Evolutionary conservation across 257 asterid genomes (phyloP), one percentile per base, ranked within the genome.

Genomic region (Jasminum sambac): DNA sequence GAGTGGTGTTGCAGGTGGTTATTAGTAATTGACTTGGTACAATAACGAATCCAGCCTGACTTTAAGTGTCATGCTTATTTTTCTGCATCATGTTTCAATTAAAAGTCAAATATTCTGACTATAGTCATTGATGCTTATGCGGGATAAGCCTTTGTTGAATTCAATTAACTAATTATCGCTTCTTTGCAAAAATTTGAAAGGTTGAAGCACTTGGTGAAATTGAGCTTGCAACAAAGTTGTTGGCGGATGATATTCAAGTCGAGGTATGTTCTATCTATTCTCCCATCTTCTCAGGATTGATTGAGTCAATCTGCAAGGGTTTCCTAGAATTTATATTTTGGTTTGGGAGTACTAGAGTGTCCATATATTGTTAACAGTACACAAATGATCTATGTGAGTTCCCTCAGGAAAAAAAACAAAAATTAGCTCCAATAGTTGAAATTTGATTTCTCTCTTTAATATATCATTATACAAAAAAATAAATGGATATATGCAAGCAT

Each of bases 191-290:
- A 71, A 66, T 71, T 69, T 71, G 60, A 37, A 72, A 93, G 98
- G 98, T 93, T 67, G 98, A 93, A 89, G 95, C 98, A 69, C 95
- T 90, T 59, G 96, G 90, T 57, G 96, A 90, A 81, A 93, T 93
- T 68, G 98, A 90, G 87, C 90, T 93, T 19, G 97, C 98, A 57
- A 75, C 95, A 73, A 93, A 93, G 83, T 76, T 93, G 83, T 81
- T 93, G 81, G 84, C 80, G 78, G 90, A 87, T 69, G 87, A 79
- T 71, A 66, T 60, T 42, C 86, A 74, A 30, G 67, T 82, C 78
- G 88, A 89, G 95, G 98, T 90, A 80, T 70, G 59, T 34, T 17
- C 69, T 74, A 71, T 75, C 24, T 19, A 62, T 21, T 70, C 44
- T 24, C 7, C 19, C 36, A 4, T 30, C 62, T 78, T 6, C 63